Conservation (phyloP, 2,329 filamentous ascomycete species). For the Aspergillus persii region DNA sequence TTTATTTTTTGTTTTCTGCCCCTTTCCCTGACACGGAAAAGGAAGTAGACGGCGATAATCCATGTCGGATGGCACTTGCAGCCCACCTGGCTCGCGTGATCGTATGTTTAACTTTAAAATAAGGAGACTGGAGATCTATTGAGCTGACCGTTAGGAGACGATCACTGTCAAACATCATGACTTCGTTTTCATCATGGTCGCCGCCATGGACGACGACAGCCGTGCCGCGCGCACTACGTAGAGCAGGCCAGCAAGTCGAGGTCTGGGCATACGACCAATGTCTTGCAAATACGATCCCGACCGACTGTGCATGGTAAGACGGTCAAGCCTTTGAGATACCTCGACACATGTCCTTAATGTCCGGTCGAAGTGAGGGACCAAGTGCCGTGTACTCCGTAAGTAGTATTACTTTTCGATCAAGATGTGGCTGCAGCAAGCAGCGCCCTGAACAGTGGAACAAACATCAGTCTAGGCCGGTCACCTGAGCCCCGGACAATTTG, state of each 20-base stretch:
- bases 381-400: too few relatives aligned
- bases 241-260: not conserved
- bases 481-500: slow-evolving; percentile 20
- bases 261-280: slow-evolving; percentile 2
- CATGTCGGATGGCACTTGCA: slow-evolving; percentile 3
- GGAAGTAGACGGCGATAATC: not conserved
- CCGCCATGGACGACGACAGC: not conserved
- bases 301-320: not conserved
- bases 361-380: slow-evolving; percentile 3
- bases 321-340: slow-evolving; percentile 3
- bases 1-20: not conserved
- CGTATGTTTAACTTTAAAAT: not conserved
- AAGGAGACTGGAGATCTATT: slow-evolving; percentile 5
- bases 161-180: slow-evolving; percentile 6
- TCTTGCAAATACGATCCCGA: not conserved
- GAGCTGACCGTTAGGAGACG: slow-evolving; percentile 9
- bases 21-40: not conserved
- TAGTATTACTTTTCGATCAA: slow-evolving; percentile 14
- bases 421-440: slow-evolving; percentile 30
- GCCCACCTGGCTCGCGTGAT: slow-evolving; percentile 1
- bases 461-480: slow-evolving; percentile 16
- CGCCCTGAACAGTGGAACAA: slow-evolving; percentile 15
- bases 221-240: not conserved
- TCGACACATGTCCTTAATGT: slow-evolving; percentile 12
- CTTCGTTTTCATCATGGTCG: slow-evolving; percentile 1